phyloP scores from a whole-genome alignment of 2,329 filamentous ascomycete genomes.

The Colletotrichum spaethianum region DNA sequence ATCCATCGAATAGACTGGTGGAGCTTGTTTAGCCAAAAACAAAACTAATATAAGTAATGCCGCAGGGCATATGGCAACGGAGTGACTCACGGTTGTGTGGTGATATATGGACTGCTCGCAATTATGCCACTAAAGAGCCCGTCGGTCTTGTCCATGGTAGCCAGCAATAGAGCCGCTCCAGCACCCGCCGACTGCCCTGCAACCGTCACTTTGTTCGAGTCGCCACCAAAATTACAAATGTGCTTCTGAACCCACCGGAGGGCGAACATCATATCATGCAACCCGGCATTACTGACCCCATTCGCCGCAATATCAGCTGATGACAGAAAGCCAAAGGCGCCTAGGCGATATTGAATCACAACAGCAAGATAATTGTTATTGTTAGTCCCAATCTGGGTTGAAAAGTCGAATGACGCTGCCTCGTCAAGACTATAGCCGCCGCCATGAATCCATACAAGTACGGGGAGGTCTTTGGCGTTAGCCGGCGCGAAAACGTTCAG shows the following conservation, averaged over 20 bases:
- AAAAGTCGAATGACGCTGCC: constrained; percentile 11
- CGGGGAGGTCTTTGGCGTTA: constrained; percentile 31
- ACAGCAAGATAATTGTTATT: constrained; percentile 26
- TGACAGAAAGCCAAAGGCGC: constrained; percentile 40
- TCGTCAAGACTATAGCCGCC: constrained; percentile 39
- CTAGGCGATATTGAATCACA: constrained; percentile 35
- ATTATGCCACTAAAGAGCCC: constrained; percentile 21
- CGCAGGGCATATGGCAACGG: too few relatives aligned
- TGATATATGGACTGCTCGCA: constrained; percentile 31
- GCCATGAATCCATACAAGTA: constrained; percentile 42
- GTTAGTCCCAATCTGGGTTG: constrained; percentile 24
- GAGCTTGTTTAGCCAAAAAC: background rate
- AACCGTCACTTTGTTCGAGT: constrained; percentile 22
- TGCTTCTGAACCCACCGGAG: constrained; percentile 41
- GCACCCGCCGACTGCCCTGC: constrained; percentile 27
- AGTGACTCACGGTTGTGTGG: constrained; percentile 20
- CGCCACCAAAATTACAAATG: constrained; percentile 42
- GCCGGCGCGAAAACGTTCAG: background rate
- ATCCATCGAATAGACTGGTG: constrained; percentile 9
- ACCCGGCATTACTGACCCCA: constrained; percentile 41
- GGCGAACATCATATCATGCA: constrained; percentile 36
- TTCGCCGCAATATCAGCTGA: constrained; percentile 32
- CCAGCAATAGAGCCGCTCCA: constrained; percentile 11
- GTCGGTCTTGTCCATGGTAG: constrained; percentile 2
- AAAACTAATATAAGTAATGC: background rate